Conservation (phyloP, 768 basidiomycete species). For the Termitomyces sp. region DNA sequence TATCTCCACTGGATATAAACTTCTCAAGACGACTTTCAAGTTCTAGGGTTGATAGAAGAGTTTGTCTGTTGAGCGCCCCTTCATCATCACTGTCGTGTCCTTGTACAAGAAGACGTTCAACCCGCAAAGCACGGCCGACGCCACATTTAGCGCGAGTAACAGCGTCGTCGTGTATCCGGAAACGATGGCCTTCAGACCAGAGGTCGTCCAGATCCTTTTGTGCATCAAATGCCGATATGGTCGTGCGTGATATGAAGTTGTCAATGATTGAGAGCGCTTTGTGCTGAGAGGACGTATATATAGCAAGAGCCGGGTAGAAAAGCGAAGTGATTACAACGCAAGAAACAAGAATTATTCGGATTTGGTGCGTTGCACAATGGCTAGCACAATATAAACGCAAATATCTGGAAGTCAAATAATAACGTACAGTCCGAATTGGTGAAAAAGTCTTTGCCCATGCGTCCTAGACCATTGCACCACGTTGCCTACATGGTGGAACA, state of each 20-base stretch:
- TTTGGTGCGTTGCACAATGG: conserved; percentile 88
- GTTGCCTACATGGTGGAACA: conserved; percentile 15
- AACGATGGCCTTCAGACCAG: conserved; percentile 61
- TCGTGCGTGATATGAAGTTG: conserved; percentile 49
- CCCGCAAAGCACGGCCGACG: conserved; percentile 61
- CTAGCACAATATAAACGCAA: conserved; percentile 31
- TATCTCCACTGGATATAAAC: conserved; percentile 30
- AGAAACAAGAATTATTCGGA: conserved; percentile 83
- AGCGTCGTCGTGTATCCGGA: conserved; percentile 67
- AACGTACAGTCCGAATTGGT: conserved; percentile 74
- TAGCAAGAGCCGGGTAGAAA: conserved; percentile 85
- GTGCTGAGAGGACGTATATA: conserved; percentile 72
- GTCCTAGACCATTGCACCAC: conserved; percentile 35
- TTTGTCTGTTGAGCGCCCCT: conserved; percentile 54
- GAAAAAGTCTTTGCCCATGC: conserved; percentile 49
- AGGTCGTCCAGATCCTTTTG: conserved; percentile 65
- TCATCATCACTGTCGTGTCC: conserved; percentile 43
- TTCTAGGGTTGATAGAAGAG: conserved; percentile 57
- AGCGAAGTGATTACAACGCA: conserved; percentile 85
- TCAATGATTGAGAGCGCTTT: conserved; percentile 64
- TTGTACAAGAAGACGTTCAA: conserved; percentile 73
- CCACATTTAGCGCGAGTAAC: conserved; percentile 69
- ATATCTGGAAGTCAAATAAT: neutral
- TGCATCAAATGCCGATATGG: conserved; percentile 46
- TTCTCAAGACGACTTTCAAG: conserved; percentile 56